These are phyloP conservation scores for Cercophora sp. DNA, from an alignment of 495 filamentous ascomycete species.

Conservation along the genomic window DNA sequence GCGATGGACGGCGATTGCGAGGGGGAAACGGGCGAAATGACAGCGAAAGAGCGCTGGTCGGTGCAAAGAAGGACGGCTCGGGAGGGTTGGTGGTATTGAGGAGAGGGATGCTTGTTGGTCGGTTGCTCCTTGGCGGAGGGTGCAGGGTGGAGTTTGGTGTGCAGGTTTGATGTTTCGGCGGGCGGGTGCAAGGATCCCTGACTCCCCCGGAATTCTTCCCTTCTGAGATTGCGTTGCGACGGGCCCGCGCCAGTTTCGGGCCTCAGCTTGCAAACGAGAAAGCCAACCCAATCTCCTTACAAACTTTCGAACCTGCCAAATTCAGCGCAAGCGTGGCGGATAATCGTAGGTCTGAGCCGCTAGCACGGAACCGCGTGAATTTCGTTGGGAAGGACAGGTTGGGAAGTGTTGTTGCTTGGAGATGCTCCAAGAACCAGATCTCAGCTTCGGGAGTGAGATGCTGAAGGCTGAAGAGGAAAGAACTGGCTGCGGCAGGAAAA, in stretches of 20 bases:
- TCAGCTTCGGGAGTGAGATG: background rate
- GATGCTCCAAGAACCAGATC: no score
- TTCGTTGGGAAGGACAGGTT: no score
- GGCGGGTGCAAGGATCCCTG: conserved; percentile 17
- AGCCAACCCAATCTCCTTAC: background rate
- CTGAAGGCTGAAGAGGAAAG: background rate
- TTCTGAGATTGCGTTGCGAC: conserved; percentile 14
- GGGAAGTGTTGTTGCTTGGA: no score
- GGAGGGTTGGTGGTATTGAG: conserved; percentile 7
- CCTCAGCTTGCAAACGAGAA: conserved; percentile 5
- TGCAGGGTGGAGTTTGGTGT: conserved; percentile 10
- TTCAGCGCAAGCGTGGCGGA: no score
- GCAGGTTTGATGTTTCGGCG: conserved; percentile 20
- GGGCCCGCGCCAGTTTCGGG: background rate
- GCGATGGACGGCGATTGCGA: background rate
- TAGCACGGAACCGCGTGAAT: no score
- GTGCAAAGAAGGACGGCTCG: conserved; percentile 5
- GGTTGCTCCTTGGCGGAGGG: no score
- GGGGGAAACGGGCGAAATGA: conserved; percentile 2
- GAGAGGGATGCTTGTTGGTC: background rate
- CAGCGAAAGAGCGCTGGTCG: background rate
- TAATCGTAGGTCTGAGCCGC: no score
- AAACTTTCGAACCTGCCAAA: no score
- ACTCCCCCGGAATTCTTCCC: background rate
- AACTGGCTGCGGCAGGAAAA: background rate